phyloP scores from a whole-genome alignment of 257 asterid species.

The Capsicum baccatum region DNA sequence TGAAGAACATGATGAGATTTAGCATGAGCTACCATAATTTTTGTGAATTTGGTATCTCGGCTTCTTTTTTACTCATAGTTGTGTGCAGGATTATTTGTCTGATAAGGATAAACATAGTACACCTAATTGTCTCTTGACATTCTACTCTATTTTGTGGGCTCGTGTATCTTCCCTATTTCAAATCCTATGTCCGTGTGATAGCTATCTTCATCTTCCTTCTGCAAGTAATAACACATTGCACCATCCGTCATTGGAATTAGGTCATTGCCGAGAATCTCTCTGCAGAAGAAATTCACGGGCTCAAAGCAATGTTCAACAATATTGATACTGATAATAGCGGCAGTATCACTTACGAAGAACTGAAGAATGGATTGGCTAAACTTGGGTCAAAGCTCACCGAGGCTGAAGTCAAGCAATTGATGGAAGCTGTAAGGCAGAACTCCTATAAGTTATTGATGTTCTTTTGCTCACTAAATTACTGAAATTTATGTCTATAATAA shows the following conservation, averaged over 20 bases:
- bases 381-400: slow-evolving; percentile 92
- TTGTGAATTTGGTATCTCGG: neutral
- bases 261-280: slow-evolving; percentile 90
- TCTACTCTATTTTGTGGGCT: neutral
- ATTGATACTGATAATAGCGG: slow-evolving; percentile 90
- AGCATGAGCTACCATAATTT: neutral
- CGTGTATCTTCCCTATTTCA: neutral
- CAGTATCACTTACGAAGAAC: slow-evolving; percentile 85
- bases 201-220: slow-evolving; percentile 23
- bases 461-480: neutral
- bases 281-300: slow-evolving; percentile 81
- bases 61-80: neutral
- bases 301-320: slow-evolving; percentile 80
- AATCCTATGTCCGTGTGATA: neutral
- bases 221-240: slow-evolving; percentile 3
- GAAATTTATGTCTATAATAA: neutral
- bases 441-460: neutral
- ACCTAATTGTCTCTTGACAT: neutral
- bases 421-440: slow-evolving; percentile 78
- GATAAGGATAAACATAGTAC: neutral
- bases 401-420: slow-evolving; percentile 82
- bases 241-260: slow-evolving; percentile 40
- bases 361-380: slow-evolving; percentile 71
- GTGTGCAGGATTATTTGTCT: neutral
- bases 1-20: slow-evolving; percentile 16